Evolutionary conservation across 805 yeast species (phyloP).

Genomic region (Wickerhamomyces canadensis): DNA sequence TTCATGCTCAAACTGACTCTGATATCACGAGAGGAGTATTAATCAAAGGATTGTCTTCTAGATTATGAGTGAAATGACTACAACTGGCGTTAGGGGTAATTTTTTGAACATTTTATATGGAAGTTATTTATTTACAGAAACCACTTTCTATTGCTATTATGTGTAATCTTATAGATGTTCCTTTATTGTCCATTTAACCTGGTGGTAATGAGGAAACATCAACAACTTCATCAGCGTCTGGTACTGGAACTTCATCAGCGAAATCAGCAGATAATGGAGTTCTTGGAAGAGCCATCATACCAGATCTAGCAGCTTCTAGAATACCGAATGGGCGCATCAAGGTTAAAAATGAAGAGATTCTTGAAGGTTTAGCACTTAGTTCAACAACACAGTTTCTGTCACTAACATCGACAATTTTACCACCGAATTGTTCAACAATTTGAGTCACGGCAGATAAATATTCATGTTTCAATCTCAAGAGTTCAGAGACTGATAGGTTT

Average conservation of each 20-base stretch:
- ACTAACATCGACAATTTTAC: slow-evolving; percentile 84
- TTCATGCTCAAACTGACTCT: slow-evolving; percentile 24
- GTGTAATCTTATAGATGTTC: not conserved
- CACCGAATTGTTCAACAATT: slow-evolving; percentile 84
- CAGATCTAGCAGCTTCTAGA: slow-evolving; percentile 92
- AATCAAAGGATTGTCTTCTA: not conserved
- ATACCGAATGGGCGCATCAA: slow-evolving; percentile 94
- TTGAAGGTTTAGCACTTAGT: slow-evolving; percentile 87
- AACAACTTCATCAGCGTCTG: slow-evolving; percentile 63
- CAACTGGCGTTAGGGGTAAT: too few species aligned
- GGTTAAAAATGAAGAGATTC: slow-evolving; percentile 81
- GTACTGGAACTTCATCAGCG: slow-evolving; percentile 44
- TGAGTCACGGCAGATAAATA: slow-evolving; percentile 82
- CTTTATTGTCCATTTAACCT: too few species aligned
- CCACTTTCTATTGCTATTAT: not conserved
- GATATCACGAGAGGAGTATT: slow-evolving; percentile 14
- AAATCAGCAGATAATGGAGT: slow-evolving; percentile 67
- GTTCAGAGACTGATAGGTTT: slow-evolving; percentile 85
- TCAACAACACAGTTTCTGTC: slow-evolving; percentile 94
- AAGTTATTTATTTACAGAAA: not conserved
- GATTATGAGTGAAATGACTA: not conserved
- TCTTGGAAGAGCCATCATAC: slow-evolving; percentile 98
- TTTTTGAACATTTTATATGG: not conserved
- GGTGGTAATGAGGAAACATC: slow-evolving; percentile 93
- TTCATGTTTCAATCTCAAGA: slow-evolving; percentile 86